These are phyloP conservation scores for Aurifilum marmelostoma DNA, from an alignment of 2,329 filamentous ascomycete genomes.

Conservation along the genomic window DNA sequence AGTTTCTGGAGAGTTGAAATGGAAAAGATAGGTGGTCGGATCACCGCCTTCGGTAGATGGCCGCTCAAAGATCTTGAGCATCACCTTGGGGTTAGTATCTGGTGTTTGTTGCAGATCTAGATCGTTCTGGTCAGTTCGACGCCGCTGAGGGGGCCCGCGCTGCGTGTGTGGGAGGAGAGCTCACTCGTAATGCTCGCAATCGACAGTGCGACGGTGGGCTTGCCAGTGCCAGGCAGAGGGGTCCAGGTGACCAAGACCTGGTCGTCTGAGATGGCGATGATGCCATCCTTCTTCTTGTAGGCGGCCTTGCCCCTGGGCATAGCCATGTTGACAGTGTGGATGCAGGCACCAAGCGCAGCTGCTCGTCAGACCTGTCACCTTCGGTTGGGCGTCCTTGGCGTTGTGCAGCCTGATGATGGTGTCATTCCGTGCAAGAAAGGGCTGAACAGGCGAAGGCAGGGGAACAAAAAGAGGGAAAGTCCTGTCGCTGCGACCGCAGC, in stretches of 20 bases:
- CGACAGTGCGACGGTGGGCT: constrained; percentile 68
- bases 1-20: constrained; percentile 77
- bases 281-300: constrained; percentile 97
- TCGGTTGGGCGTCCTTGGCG: constrained; percentile 15
- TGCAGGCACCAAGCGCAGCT: background rate
- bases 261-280: constrained; percentile 74
- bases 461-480: too few relatives aligned
- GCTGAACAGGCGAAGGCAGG: background rate
- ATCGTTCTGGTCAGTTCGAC: constrained; percentile 27
- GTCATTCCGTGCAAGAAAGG: constrained; percentile 2
- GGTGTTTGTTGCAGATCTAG: constrained; percentile 94
- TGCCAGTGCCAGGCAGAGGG: constrained; percentile 64
- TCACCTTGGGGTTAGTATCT: constrained; percentile 83
- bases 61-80: constrained; percentile 88
- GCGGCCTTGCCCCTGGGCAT: constrained; percentile 67
- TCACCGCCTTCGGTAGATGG: constrained; percentile 56
- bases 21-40: constrained; percentile 78
- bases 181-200: constrained; percentile 82
- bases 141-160: too few relatives aligned
- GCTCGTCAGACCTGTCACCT: constrained; percentile 14
- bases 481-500: too few relatives aligned
- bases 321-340: constrained; percentile 48
- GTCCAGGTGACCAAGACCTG: constrained; percentile 80
- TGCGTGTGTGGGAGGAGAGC: constrained; percentile 35
- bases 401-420: constrained; percentile 13